Base-by-base conservation (phyloP, 441 rosid genomes). In the Erodium texanum region DNA sequence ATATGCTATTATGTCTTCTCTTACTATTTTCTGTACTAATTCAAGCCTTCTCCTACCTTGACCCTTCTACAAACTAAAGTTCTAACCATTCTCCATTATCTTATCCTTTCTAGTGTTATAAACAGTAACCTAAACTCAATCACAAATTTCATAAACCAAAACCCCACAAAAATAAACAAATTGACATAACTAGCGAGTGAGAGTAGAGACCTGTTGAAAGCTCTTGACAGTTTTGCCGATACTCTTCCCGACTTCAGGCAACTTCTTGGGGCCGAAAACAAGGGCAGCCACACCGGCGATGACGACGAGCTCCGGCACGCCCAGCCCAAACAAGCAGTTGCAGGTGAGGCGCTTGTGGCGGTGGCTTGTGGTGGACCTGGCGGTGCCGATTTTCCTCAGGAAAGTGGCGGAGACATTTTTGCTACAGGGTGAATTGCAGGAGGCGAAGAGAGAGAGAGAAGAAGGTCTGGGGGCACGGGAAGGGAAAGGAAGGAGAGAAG, bases 181-280 rank as follows among this genome's bases (percentile, higher is more conserved):
- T 36, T 27, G 29, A 27, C 4, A 27, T 1, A 27, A 27, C 1
- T 27, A 4, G 29, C 29, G 29, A 36, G 52, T 3, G n/a, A 43
- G 52, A 11, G 52, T 36, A 66, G 81, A 48, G 77, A 91, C 98
- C 96, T 90, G 95, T 64, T 90, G 97, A 73, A 93, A 93, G 80
- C 97, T 88, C 74, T 85, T 93, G 76, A 93, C 89, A 24, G 99
- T 93, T 73, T 89, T 93, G 12, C 99, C 99, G 75, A 93, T 88
- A 74, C 92, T 91, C 81, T 66, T 91, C 29, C 99, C 97, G n/a
- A 93, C 89, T 84, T 93, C 95, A 45, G 99, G 99, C 81, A 93
- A 83, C 68, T 91, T 83, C 83, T 91, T 93, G 71, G 99, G 99
- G 66, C 99, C 99, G 76, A 93, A 91, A 67, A 93, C 86, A 70